A percentile compares a stretch with the other conserved stretches of the same genome.
Evolutionary conservation across 129 eudicot genomes (phyloP).

Genomic region (Helianthus annuus): HanXRQr2.0-SUNRISE NC_035433.2:3249065-3249564

Average conservation of each 20-base stretch:
- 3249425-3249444: slow-evolving; percentile 46
- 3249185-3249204: too few relatives aligned
- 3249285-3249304: too few relatives aligned
- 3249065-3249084: too few relatives aligned
- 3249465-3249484: slow-evolving; percentile 49
- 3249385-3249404: slow-evolving; percentile 20
- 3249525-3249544: slow-evolving; percentile 65
- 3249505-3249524: slow-evolving; percentile 78
- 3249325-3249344: slow-evolving; percentile 53
- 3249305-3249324: slow-evolving; percentile 37
- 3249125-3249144: too few relatives aligned
- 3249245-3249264: too few relatives aligned
- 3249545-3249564: slow-evolving; percentile 50
- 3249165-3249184: too few relatives aligned
- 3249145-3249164: too few relatives aligned
- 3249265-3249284: too few relatives aligned
- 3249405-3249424: slow-evolving; percentile 18
- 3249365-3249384: slow-evolving; percentile 30
- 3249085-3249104: too few relatives aligned
- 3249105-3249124: too few relatives aligned
- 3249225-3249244: too few relatives aligned
- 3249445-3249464: slow-evolving; percentile 44
- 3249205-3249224: too few relatives aligned
- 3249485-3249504: slow-evolving; percentile 61
- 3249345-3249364: slow-evolving; percentile 56